Base-by-base conservation (phyloP, 345 rosid genomes). In the Citrus sp. region DNA sequence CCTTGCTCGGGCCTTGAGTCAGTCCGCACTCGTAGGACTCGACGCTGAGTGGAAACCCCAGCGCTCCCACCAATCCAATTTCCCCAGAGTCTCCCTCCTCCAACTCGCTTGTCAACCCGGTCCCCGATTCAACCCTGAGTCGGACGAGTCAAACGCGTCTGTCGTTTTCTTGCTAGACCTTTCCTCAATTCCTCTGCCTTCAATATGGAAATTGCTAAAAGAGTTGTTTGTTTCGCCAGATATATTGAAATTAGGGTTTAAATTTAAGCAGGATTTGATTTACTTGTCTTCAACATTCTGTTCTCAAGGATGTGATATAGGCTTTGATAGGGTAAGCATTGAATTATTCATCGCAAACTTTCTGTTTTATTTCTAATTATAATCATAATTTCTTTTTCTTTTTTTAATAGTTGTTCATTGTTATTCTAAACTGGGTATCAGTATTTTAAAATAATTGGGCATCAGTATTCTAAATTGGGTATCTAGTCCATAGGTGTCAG, bases 31-130 rank as follows among this genome's bases (percentile, higher is more conserved):
- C 87, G 80, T 95, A 71, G 97, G 84, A 0, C 90, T 93, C 77
- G 98, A 95, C 78, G 98, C 96, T 22, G 98, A 94, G 64, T 95
- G 98, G 98, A 93, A 90, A 77, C 98, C 97, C 25, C 67, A 72
- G 5, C 86, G 86, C 42, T 76, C 82, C 16, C 89, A 35, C 24
- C 80, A 74, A 3, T 80, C 91, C 60, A 67, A 83, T 55, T 92
- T 90, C 68, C 98, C 98, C 12, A 83, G 80, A 8, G 97, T 95
- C 28, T 75, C 95, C 10, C 98, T 93, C 65, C 93, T 93, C 67
- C 98, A 95, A 81, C 84, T 93, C 82, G 94, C 97, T 1, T 94
- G 98, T 58, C 95, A 85, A 73, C 83, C 81, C 75, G 55, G 75
- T 18, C 78, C 74, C 12, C 55, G 34, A 51, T 46, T 73, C 37